Percentiles rank a stretch among this genome's conserved stretches.
These are phyloP conservation scores for Russula sp. DNA, from an alignment of 768 basidiomycete species.

Conservation along the genomic window DNA sequence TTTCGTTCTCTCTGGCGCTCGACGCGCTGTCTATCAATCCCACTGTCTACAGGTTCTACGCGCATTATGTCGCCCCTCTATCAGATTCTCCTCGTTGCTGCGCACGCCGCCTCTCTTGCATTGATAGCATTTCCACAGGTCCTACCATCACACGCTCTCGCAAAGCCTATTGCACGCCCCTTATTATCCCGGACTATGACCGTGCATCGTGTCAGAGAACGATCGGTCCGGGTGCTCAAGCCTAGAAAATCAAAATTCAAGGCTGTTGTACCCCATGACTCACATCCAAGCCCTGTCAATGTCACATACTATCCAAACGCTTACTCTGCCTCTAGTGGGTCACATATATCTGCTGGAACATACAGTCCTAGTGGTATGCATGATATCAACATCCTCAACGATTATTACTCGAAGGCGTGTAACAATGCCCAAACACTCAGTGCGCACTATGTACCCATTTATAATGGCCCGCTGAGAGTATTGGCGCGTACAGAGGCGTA, in stretches of 20 bases:
- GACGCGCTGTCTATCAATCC: constrained; percentile 26
- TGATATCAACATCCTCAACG: constrained; percentile 26
- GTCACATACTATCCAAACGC: not conserved
- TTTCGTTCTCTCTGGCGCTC: constrained; percentile 8
- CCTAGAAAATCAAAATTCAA: constrained; percentile 5
- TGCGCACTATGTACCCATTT: constrained; percentile 16
- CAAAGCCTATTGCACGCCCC: constrained; percentile 25
- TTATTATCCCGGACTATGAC: constrained; percentile 18
- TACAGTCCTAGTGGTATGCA: constrained; percentile 12
- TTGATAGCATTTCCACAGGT: constrained; percentile 28
- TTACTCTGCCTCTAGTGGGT: not conserved
- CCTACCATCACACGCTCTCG: constrained; percentile 23
- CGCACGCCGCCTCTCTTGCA: constrained; percentile 36
- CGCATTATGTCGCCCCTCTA: constrained; percentile 30
- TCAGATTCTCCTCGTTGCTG: constrained; percentile 34
- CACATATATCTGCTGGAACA: not conserved
- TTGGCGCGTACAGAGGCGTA: not conserved
- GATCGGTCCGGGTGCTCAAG: constrained; percentile 14
- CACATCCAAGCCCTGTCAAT: not conserved
- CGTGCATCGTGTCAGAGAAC: constrained; percentile 20
- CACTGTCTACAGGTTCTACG: constrained; percentile 21
- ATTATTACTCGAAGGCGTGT: constrained; percentile 22
- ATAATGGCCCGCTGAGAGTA: not conserved
- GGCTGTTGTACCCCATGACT: not conserved
- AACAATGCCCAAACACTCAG: constrained; percentile 26